phyloP scores from a whole-genome alignment of 208 protist genomes.

The Phytomonas sp. region DNA sequence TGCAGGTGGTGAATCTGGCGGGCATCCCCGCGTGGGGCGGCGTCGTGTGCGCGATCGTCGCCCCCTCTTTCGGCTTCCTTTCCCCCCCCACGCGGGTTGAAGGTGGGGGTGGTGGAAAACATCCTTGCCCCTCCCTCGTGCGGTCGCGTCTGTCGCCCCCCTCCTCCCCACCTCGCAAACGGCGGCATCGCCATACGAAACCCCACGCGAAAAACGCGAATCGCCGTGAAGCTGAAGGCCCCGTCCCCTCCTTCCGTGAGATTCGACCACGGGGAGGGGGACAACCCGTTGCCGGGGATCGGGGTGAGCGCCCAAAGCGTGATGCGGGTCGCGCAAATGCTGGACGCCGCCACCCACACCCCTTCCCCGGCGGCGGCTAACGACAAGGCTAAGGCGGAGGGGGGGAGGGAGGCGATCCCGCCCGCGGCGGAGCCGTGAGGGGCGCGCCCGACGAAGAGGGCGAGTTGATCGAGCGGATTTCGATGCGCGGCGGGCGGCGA shows the following conservation, averaged over 20 bases:
- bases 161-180: conserved; percentile 6
- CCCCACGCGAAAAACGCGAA: conserved; percentile 29
- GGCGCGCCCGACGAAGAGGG: conserved; percentile 26
- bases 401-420: too few relatives aligned
- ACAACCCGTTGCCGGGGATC: neutral
- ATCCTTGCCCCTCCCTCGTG: too few relatives aligned
- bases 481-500: conserved; percentile 25
- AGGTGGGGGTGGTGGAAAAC: too few relatives aligned
- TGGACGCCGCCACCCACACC: conserved; percentile 23
- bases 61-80: too few relatives aligned
- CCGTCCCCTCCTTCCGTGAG: neutral
- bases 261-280: too few relatives aligned
- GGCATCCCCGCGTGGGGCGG: too few relatives aligned
- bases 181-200: conserved; percentile 14
- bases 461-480: conserved; percentile 32
- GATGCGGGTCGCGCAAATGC: conserved; percentile 28
- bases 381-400: neutral
- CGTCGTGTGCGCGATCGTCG: too few relatives aligned
- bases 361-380: conserved; percentile 4
- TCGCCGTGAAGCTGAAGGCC: conserved; percentile 12
- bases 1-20: too few relatives aligned
- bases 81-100: too few relatives aligned
- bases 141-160: too few relatives aligned
- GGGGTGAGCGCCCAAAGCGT: conserved; percentile 23
- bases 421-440: conserved; percentile 8